Conservation (phyloP, 1,284 basidiomycete species). For the Trametes polyzona region DNA sequence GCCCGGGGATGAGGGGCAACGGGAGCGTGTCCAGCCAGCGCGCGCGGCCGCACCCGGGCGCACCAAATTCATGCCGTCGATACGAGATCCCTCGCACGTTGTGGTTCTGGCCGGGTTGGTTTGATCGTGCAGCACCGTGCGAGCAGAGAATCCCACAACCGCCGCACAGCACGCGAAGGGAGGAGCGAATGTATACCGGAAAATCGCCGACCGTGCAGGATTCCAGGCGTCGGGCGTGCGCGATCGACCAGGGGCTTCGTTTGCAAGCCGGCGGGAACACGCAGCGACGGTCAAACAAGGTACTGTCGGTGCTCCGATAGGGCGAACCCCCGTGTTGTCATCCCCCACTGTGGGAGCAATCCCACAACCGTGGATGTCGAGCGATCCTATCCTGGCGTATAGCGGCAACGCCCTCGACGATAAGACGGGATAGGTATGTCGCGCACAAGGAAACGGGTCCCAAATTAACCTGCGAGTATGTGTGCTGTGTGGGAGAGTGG, state of each 20-base stretch:
- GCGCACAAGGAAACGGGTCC: neutral
- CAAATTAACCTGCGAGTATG: neutral
- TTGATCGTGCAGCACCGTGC: neutral
- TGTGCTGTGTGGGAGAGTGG: neutral
- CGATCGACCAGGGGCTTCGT: slow-evolving; percentile 2
- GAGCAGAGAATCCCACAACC: neutral
- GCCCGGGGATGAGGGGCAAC: neutral
- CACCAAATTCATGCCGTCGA: too few relatives aligned
- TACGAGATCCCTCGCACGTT: neutral
- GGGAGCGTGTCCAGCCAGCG: neutral
- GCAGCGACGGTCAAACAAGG: slow-evolving; percentile 5
- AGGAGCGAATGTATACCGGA: neutral
- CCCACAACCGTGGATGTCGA: slow-evolving; percentile 24
- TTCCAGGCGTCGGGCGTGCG: neutral
- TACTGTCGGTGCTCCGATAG: slow-evolving; percentile 7
- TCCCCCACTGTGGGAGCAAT: slow-evolving; percentile 16
- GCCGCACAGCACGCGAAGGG: neutral
- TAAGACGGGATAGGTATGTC: slow-evolving; percentile 8
- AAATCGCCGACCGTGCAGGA: neutral
- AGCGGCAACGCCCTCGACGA: slow-evolving; percentile 8
- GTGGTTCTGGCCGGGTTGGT: neutral
- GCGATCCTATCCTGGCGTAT: neutral
- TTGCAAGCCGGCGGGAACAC: slow-evolving; percentile 6
- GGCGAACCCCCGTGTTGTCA: neutral
- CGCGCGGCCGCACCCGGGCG: neutral